Evolutionary conservation across 768 basidiomycete genomes (phyloP).

Genomic region (Mrakia gelida): DNA sequence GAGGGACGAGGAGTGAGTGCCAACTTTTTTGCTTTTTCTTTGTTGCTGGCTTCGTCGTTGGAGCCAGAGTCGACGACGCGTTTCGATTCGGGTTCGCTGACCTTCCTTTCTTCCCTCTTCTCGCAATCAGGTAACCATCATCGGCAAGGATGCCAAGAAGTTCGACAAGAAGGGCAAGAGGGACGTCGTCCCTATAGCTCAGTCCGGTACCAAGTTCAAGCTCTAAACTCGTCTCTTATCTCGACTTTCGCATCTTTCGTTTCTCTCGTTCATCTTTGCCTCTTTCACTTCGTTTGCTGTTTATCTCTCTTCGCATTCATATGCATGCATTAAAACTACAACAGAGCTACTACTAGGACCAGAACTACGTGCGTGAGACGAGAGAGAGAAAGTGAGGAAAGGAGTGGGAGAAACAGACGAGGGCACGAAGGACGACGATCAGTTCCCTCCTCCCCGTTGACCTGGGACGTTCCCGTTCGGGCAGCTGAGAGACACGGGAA

Average conservation of each 20-base stretch:
- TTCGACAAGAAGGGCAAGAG: conserved; percentile 27
- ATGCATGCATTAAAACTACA: background rate
- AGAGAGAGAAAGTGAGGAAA: background rate
- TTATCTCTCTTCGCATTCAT: background rate
- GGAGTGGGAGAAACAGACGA: background rate
- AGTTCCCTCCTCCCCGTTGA: conserved; percentile 66
- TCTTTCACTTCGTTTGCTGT: too few relatives aligned
- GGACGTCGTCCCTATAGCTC: background rate
- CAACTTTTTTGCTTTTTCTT: background rate
- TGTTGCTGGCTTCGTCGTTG: background rate
- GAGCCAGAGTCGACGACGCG: too few relatives aligned
- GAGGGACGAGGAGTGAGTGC: conserved; percentile 51
- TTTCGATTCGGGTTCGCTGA: background rate
- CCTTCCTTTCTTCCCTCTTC: background rate
- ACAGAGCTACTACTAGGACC: background rate
- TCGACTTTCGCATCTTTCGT: background rate
- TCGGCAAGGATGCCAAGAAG: conserved; percentile 30
- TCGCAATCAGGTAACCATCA: conserved; percentile 22
- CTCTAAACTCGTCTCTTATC: background rate
- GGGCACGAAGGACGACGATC: too few relatives aligned
- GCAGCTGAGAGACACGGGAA: background rate
- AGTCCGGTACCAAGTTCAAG: conserved; percentile 8
- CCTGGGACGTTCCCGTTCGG: conserved; percentile 71
- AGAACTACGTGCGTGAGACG: background rate
- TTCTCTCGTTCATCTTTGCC: background rate